phyloP scores from a whole-genome alignment of 192 early-diverging fungal species.

The Geranomyces michiganensis region DNA sequence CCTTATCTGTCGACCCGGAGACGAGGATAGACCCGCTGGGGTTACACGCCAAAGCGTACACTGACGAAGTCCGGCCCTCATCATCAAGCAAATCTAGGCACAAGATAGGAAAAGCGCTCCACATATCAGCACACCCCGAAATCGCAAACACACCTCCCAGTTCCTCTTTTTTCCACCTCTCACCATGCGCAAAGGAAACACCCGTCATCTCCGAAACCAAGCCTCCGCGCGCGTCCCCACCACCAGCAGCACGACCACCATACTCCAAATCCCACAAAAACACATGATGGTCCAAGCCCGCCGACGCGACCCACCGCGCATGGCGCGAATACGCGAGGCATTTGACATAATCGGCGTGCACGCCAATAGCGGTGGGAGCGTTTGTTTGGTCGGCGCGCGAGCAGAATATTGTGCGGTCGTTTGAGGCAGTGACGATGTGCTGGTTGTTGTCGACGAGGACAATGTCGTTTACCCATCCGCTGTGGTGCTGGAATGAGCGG shows the following conservation, averaged over 20 bases:
- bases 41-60: slow-evolving; percentile 89
- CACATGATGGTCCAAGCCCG: slow-evolving; percentile 87
- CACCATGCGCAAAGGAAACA: slow-evolving; percentile 1
- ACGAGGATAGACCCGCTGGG: slow-evolving; percentile 76
- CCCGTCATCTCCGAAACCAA: background rate
- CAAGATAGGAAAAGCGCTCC: too few relatives aligned
- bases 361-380: slow-evolving; percentile 62
- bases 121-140: too few relatives aligned
- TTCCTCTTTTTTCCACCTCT: slow-evolving; percentile 34
- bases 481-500: slow-evolving; percentile 77
- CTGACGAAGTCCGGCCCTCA: slow-evolving; percentile 64
- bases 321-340: slow-evolving; percentile 76
- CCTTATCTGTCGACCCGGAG: slow-evolving; percentile 91
- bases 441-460: slow-evolving; percentile 68
- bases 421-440: slow-evolving; percentile 77
- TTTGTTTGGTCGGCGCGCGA: slow-evolving; percentile 39
- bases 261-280: slow-evolving; percentile 88
- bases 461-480: slow-evolving; percentile 97
- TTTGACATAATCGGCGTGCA: slow-evolving; percentile 92
- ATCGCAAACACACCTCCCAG: slow-evolving; percentile 11
- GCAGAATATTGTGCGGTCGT: slow-evolving; percentile 85
- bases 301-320: slow-evolving; percentile 81
- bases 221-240: too few relatives aligned
- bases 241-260: slow-evolving; percentile 44
- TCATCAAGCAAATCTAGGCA: slow-evolving; percentile 27